A percentile compares a stretch with the other conserved stretches of the same genome.
phyloP scores from a whole-genome alignment of 768 basidiomycete genomes.

The Suillus lakei region DNA sequence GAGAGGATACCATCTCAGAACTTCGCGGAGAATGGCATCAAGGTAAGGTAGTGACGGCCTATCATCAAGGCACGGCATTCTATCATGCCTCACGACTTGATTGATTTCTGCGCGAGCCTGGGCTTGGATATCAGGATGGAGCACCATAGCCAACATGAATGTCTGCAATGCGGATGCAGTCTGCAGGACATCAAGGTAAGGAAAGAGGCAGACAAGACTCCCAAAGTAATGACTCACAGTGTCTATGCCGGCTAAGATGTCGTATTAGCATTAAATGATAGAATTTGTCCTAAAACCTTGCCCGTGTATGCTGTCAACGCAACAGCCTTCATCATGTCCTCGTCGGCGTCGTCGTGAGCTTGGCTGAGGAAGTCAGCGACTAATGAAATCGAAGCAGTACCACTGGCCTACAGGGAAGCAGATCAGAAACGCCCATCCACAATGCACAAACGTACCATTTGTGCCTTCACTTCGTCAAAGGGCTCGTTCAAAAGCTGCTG shows the following conservation, averaged over 20 bases:
- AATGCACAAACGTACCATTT: background rate
- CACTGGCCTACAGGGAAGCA: background rate
- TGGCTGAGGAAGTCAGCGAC: constrained; percentile 1
- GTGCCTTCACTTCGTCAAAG: background rate
- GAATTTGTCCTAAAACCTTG: background rate
- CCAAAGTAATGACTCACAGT: constrained; percentile 4
- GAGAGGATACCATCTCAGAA: constrained; percentile 29
- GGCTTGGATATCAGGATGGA: constrained; percentile 30
- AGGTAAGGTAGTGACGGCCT: constrained; percentile 27
- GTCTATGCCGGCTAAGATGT: background rate
- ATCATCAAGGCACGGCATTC: constrained; percentile 20
- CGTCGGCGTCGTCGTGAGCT: background rate
- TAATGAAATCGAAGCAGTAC: background rate
- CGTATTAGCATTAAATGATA: background rate
- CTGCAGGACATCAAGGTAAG: constrained; percentile 4
- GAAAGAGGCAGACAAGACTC: background rate
- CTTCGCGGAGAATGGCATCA: constrained; percentile 26
- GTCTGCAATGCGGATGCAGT: constrained; percentile 25
- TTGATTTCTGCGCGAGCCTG: constrained; percentile 38
- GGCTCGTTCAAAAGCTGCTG: background rate
- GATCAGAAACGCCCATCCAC: background rate
- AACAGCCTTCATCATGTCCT: background rate
- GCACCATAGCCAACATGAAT: constrained; percentile 35
- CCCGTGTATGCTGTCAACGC: background rate
- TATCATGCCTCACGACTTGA: constrained; percentile 12